These are phyloP conservation scores for Carallia pectinifolia DNA, from an alignment of 345 rosid species.

Conservation along the genomic window DNA sequence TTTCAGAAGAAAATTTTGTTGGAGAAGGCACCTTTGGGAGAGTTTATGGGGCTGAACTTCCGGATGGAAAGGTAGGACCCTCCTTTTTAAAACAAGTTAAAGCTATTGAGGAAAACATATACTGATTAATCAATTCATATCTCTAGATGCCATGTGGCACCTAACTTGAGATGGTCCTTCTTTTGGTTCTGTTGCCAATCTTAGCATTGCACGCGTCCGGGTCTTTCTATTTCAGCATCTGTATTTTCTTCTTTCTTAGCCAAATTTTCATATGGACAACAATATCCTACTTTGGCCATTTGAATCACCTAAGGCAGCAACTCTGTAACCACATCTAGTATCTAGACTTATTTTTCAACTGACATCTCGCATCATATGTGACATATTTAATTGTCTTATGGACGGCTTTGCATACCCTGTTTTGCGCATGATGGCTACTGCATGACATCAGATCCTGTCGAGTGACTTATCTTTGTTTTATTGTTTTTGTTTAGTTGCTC, in stretches of 20 bases:
- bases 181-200: neutral
- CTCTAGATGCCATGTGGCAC: neutral
- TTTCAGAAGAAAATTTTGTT: constrained; percentile 65
- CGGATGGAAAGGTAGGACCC: constrained; percentile 62
- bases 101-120: no score
- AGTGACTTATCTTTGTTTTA: constrained; percentile 4
- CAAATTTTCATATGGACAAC: neutral
- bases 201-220: neutral
- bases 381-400: neutral
- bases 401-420: neutral
- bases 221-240: neutral
- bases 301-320: no score
- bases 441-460: constrained; percentile 5
- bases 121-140: no score
- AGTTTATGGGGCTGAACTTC: constrained; percentile 76
- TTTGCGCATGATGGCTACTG: neutral
- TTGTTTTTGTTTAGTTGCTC: constrained; percentile 41
- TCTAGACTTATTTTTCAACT: neutral
- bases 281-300: neutral
- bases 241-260: neutral
- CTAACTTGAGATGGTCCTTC: neutral
- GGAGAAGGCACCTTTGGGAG: constrained; percentile 80
- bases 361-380: no score
- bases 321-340: no score
- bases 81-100: neutral